A percentile compares a stretch with the other conserved stretches of the same genome.
phyloP scores from a whole-genome alignment of 2,329 filamentous ascomycete species.

The Thermomyces lanuginosus region DNA sequence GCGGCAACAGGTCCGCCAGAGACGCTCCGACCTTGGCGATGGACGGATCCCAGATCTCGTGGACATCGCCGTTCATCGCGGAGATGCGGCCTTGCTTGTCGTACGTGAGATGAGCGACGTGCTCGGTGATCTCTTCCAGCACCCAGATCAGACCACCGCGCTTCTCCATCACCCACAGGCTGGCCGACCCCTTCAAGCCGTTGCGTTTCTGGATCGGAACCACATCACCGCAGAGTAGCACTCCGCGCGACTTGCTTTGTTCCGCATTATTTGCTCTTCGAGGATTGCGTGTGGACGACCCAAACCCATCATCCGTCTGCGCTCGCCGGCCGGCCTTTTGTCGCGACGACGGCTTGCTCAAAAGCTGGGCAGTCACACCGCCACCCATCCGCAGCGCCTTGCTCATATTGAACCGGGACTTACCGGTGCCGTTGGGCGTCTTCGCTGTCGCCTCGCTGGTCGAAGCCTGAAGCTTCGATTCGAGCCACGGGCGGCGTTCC shows the following conservation, averaged over 20 bases:
- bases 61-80: conserved; percentile 56
- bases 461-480: conserved; percentile 59
- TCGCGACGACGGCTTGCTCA: conserved; percentile 62
- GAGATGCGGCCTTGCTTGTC: conserved; percentile 63
- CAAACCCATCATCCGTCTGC: conserved; percentile 43
- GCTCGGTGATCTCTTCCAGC: conserved; percentile 90
- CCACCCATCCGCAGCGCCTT: conserved; percentile 49
- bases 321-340: conserved; percentile 30
- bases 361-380: conserved; percentile 71
- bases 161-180: conserved; percentile 98
- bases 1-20: conserved; percentile 62
- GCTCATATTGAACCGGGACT: conserved; percentile 20
- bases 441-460: conserved; percentile 33
- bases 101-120: conserved; percentile 61
- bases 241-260: conserved; percentile 69
- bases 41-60: conserved; percentile 70
- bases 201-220: conserved; percentile 95
- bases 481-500: conserved; percentile 76
- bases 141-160: conserved; percentile 90
- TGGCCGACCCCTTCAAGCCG: conserved; percentile 77
- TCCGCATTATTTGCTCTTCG: conserved; percentile 49
- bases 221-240: conserved; percentile 90
- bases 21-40: conserved; percentile 51
- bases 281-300: conserved; percentile 32
- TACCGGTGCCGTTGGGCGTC: conserved; percentile 18